phyloP scores from a whole-genome alignment of 2,329 filamentous ascomycete genomes.

The Calonectria hongkongensis region DNA sequence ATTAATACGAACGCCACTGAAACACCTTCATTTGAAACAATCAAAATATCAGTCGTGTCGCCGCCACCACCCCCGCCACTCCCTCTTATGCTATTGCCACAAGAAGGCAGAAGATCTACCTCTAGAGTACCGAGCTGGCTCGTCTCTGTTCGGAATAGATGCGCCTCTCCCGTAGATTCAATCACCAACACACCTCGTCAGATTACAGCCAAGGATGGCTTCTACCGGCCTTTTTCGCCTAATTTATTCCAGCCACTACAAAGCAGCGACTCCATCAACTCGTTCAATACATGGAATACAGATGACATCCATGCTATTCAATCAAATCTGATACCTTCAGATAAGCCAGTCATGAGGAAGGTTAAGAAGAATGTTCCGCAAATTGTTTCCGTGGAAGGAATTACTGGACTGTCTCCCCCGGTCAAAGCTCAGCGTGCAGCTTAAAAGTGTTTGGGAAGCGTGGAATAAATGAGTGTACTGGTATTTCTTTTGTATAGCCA shows the following conservation, averaged over 20 bases:
- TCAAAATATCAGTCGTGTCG: not conserved
- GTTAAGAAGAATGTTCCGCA: not conserved
- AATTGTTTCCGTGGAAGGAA: not conserved
- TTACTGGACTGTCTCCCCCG: not conserved
- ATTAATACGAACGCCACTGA: not conserved
- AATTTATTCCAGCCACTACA: not conserved
- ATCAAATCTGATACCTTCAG: not conserved
- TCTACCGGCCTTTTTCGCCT: not conserved
- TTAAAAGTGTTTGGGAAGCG: not conserved
- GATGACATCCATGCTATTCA: not conserved
- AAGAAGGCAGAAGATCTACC: not conserved
- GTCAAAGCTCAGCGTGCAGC: not conserved
- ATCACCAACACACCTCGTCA: not conserved
- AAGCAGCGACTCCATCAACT: not conserved
- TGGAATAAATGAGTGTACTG: too few relatives aligned
- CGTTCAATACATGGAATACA: slow-evolving; percentile 4
- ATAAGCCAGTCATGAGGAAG: not conserved
- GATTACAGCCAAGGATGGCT: not conserved
- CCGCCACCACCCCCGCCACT: not conserved
- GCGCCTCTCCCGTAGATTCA: not conserved
- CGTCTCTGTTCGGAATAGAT: too few relatives aligned
- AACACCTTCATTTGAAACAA: not conserved
- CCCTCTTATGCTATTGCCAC: not conserved
- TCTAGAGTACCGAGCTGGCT: not conserved
- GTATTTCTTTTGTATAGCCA: too few relatives aligned